These are phyloP conservation scores for Withania somnifera DNA, from an alignment of 305 asterid genomes.

Conservation along the genomic window DNA sequence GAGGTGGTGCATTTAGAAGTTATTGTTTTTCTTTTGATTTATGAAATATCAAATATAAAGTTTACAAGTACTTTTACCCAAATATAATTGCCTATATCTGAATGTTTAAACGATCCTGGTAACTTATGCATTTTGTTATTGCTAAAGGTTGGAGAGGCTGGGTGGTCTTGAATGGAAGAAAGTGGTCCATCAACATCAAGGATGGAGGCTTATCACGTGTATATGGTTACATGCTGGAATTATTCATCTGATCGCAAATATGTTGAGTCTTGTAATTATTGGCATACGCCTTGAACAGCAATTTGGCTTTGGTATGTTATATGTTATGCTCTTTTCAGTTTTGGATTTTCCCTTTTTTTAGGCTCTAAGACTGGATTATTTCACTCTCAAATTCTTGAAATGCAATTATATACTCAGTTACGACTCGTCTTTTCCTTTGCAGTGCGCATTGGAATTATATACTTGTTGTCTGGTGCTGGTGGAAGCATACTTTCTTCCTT, in stretches of 20 bases:
- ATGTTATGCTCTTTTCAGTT: background rate
- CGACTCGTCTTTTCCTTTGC: constrained; percentile 1
- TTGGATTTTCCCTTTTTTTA: background rate
- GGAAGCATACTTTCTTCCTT: constrained; percentile 67
- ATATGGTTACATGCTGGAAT: constrained; percentile 93
- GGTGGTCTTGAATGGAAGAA: constrained; percentile 78
- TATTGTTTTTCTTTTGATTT: background rate
- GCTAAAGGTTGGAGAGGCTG: constrained; percentile 46
- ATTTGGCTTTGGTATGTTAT: constrained; percentile 61
- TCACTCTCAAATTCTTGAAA: background rate
- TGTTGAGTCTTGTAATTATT: constrained; percentile 57
- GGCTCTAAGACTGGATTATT: background rate
- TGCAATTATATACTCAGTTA: background rate
- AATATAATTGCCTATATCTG: background rate
- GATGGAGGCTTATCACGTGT: constrained; percentile 78
- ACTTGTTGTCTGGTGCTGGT: constrained; percentile 66
- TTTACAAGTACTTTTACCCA: background rate
- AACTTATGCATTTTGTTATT: constrained; percentile 4
- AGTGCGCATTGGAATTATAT: constrained; percentile 60
- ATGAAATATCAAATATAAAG: background rate
- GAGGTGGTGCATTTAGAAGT: background rate
- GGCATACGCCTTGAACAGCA: constrained; percentile 94
- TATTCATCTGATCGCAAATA: constrained; percentile 62
- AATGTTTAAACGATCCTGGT: background rate
- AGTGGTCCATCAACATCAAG: constrained; percentile 63